A percentile compares a stretch with the other conserved stretches of the same genome.
These are phyloP conservation scores for Pseudoturritis turrita DNA, from an alignment of 345 rosid species.

Conservation along the genomic window DNA sequence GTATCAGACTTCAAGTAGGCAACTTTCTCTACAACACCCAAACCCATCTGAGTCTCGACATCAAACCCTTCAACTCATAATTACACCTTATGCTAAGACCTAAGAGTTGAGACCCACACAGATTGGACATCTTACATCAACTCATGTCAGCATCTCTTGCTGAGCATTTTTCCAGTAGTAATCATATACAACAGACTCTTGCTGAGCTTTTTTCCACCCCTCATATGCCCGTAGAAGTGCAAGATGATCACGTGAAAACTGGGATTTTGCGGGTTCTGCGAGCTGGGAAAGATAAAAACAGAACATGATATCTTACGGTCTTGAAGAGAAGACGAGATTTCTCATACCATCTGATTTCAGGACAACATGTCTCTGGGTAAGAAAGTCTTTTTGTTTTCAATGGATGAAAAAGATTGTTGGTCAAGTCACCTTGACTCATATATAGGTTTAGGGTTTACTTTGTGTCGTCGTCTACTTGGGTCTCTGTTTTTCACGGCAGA, in stretches of 20 bases:
- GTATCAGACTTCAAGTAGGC: not conserved
- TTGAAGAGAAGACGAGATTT: no score
- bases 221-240: constrained; percentile 84
- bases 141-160: no score
- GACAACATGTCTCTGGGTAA: not conserved
- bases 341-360: no score
- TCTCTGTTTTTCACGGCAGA: constrained; percentile 30
- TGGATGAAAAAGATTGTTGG: not conserved
- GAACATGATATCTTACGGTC: not conserved
- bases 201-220: constrained; percentile 85
- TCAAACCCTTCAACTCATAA: not conserved
- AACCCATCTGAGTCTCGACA: not conserved
- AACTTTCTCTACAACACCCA: constrained; percentile 9
- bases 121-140: no score
- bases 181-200: constrained; percentile 60
- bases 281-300: constrained; percentile 44
- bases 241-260: constrained; percentile 76
- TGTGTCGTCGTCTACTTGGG: constrained; percentile 15
- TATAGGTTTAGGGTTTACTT: no score
- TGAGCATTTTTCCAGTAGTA: constrained; percentile 95
- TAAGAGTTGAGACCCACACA: no score
- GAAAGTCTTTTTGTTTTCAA: not conserved
- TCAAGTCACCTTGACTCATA: not conserved
- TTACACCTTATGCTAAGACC: no score
- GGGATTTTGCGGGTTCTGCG: constrained; percentile 83